These are phyloP conservation scores for Quercus mongolica DNA, from an alignment of 306 rosid species.

Conservation along the genomic window DNA sequence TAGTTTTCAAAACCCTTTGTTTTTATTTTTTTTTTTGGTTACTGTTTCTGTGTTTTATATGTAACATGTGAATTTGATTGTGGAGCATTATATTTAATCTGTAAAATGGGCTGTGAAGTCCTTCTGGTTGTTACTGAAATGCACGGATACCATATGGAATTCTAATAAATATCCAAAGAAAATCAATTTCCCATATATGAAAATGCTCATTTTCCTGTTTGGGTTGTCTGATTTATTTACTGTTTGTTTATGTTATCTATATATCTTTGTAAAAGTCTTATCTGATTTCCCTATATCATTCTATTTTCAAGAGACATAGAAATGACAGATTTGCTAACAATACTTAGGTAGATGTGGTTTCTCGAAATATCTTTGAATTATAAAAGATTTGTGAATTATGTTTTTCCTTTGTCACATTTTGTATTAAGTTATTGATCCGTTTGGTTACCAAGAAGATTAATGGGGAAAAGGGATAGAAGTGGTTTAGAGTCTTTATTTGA, in stretches of 20 bases:
- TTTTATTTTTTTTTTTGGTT: too few relatives aligned
- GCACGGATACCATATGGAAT: background rate
- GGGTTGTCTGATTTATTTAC: background rate
- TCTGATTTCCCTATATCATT: background rate
- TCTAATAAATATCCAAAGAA: background rate
- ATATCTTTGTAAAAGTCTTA: background rate
- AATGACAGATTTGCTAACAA: background rate
- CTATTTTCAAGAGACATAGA: background rate
- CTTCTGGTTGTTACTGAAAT: background rate
- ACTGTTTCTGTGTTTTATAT: background rate
- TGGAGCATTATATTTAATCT: too few relatives aligned
- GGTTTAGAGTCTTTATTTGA: background rate
- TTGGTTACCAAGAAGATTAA: background rate
- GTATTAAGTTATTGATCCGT: background rate
- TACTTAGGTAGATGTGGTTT: background rate
- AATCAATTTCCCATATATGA: background rate
- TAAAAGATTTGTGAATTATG: background rate
- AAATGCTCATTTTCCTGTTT: background rate
- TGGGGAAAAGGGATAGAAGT: too few relatives aligned
- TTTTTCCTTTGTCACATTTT: background rate
- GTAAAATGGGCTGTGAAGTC: background rate
- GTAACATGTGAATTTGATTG: background rate
- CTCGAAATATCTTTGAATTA: background rate
- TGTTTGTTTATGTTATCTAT: background rate
- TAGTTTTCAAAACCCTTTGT: background rate